These are phyloP conservation scores for Tolypocladium sp. DNA, from an alignment of 2,329 filamentous ascomycete species.

Conservation along the genomic window DNA sequence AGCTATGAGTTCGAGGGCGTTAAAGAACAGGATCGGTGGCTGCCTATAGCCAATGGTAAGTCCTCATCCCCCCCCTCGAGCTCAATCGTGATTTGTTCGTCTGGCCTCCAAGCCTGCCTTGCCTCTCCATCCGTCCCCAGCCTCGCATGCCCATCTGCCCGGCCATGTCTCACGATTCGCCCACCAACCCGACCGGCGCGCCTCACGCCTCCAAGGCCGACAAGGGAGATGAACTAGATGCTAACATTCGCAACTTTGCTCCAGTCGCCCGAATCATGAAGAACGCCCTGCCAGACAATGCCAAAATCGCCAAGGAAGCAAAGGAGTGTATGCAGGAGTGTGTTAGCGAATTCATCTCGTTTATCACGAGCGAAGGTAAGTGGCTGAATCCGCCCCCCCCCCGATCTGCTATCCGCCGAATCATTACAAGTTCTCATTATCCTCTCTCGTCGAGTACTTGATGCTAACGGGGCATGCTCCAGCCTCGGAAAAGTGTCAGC, in stretches of 20 bases:
- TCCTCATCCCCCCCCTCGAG: constrained; percentile 22
- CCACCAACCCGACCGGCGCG: constrained; percentile 40
- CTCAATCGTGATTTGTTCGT: constrained; percentile 37
- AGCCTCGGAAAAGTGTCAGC: constrained; percentile 99
- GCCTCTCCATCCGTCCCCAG: constrained; percentile 9
- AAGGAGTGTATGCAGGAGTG: constrained; percentile 99
- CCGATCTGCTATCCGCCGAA: not conserved
- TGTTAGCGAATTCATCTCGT: constrained; percentile 99
- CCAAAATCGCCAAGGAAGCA: constrained; percentile 97
- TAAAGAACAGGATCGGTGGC: constrained; percentile 98
- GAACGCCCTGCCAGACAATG: constrained; percentile 90
- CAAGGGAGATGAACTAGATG: constrained; percentile 55
- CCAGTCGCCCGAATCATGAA: constrained; percentile 99
- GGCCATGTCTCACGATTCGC: constrained; percentile 53
- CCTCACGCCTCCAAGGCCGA: constrained; percentile 37
- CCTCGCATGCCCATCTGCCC: constrained; percentile 23
- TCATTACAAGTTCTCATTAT: not conserved
- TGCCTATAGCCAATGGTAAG: constrained; percentile 99
- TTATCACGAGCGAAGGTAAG: constrained; percentile 97
- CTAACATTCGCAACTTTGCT: constrained; percentile 90
- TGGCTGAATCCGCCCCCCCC: constrained; percentile 6
- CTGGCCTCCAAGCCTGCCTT: constrained; percentile 12
- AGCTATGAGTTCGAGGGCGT: constrained; percentile 87
- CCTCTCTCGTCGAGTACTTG: not conserved
- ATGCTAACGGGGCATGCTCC: constrained; percentile 13